Percentiles rank a stretch among this genome's conserved stretches.
Conservation (phyloP, 139 green algal genomes). For the Dunaliella primolecta region DNA sequence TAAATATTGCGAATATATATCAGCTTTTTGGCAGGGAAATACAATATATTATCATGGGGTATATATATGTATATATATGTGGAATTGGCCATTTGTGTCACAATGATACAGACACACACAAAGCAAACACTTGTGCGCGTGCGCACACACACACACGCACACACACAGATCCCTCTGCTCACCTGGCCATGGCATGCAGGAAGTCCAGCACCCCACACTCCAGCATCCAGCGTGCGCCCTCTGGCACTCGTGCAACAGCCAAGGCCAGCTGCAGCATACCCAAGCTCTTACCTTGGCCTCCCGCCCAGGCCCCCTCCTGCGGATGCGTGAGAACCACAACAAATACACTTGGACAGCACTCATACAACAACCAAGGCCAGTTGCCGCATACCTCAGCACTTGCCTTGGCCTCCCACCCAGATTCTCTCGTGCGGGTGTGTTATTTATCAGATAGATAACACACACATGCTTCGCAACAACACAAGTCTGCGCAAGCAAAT, state of each 20-base stretch:
- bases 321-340: not conserved
- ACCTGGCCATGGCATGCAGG: conserved; percentile 9
- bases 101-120: not conserved
- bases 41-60: too few species aligned
- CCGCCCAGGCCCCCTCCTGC: not conserved
- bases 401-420: not conserved
- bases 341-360: too few species aligned
- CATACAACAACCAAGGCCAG: conserved; percentile 33
- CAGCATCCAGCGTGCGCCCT: conserved; percentile 40
- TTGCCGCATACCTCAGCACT: conserved; percentile 39
- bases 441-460: too few species aligned
- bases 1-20: too few species aligned
- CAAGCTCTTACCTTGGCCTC: conserved; percentile 20
- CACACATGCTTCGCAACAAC: too few species aligned
- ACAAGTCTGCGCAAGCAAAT: not conserved
- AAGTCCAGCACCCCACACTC: conserved; percentile 24
- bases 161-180: too few species aligned
- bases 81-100: too few species aligned
- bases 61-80: too few species aligned
- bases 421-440: not conserved
- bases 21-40: too few species aligned
- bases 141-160: too few species aligned
- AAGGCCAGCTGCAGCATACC: conserved; percentile 41
- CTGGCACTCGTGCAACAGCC: conserved; percentile 28
- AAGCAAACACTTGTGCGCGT: too few species aligned